Evolutionary conservation across 768 basidiomycete genomes (phyloP), one percentile per base, ranked within the genome.

Genomic region (Albatrellus ellisii): DNA sequence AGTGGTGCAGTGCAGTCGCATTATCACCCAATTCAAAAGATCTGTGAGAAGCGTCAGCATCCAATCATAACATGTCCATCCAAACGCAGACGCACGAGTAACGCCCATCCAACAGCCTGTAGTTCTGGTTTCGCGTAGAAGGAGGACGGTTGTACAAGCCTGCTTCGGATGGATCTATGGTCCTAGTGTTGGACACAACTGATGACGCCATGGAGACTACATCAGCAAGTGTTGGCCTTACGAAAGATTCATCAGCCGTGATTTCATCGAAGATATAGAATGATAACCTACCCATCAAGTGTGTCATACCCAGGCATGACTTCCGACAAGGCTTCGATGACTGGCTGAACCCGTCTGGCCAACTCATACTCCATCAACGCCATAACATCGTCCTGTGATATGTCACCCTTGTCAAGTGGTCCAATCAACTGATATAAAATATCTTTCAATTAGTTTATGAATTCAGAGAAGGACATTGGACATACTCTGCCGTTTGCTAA

Each of bases 401-500:
- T 88, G 12, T 72, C 70, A 3, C 66, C 69, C 2, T 60, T 50
- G 9, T 61, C 59, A 27, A 95, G 62, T 0, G 88, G 87, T 0
- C 87, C 86, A 21, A 97, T 63, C 39, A 94, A 59, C 91, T 94
- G 50, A 2, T 33, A 21, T 22, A 12, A 5, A 10, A 18, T 21
- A 4, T 12, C 27, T 3, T 35, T 47, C 27, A 32, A 41, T n/a
- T 37, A 42, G 17, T 8, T 4, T n/a, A 6, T 24, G 24, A 26
- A 24, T 21, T 21, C 4, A 3, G 3, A 15, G 20, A 15, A 20
- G 44, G 7, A 18, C 2, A 45, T 12, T 6, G 8, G 20, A 63
- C 81, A 56, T 54, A 92, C 89, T 25, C 92, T 68, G 20, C 92
- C 94, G 51, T 95, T 95, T 39, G 86, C 63, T 26, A 92, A 46